These are phyloP conservation scores for Emericellopsis cladophorae DNA, from an alignment of 2,329 filamentous ascomycete genomes.

Conservation along the genomic window DNA sequence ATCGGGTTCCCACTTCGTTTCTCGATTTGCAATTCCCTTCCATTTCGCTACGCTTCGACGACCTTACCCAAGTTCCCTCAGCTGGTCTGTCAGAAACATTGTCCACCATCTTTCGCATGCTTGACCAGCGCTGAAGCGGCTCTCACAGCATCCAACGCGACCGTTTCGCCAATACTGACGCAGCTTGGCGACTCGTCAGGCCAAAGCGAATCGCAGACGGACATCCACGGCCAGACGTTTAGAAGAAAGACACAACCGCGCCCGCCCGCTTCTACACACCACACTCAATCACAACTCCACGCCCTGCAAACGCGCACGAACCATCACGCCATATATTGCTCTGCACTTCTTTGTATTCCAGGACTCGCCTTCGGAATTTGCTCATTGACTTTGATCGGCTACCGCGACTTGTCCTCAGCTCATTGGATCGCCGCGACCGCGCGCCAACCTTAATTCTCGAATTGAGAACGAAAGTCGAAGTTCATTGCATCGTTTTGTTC, in stretches of 20 bases:
- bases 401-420: background rate
- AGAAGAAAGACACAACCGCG: background rate
- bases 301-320: no score
- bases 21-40: conserved; percentile 3
- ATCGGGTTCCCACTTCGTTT: conserved; percentile 2
- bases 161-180: conserved; percentile 1
- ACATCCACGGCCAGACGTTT: background rate
- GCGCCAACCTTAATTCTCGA: no score
- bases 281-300: no score
- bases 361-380: no score
- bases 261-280: background rate
- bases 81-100: background rate
- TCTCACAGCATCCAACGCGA: background rate
- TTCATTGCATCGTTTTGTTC: no score
- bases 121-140: background rate
- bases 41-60: background rate
- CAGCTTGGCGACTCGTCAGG: background rate
- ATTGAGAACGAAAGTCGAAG: no score
- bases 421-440: background rate
- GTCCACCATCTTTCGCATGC: no score
- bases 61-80: background rate
- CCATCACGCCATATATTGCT: no score
- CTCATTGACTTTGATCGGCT: background rate
- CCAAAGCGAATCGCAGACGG: no score
- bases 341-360: no score